A percentile compares a stretch with the other conserved stretches of the same genome.
phyloP scores from a whole-genome alignment of 176 grass and related monocot genomes.

The Microstegium vimineum region DNA sequence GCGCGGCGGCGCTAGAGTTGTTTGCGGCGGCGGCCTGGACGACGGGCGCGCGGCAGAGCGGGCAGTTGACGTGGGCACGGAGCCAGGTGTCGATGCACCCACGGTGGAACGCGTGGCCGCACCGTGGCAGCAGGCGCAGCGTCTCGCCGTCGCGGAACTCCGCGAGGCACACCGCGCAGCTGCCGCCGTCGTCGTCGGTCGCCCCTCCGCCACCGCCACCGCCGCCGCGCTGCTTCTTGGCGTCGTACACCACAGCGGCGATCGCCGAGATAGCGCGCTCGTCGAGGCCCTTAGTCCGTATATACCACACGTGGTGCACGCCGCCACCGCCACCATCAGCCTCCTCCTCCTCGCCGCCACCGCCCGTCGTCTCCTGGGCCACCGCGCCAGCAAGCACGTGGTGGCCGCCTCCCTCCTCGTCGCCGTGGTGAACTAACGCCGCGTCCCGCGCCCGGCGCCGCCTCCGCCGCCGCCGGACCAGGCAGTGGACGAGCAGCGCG shows the following conservation, averaged over 20 bases:
- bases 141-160: conserved; percentile 82
- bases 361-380: not conserved
- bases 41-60: conserved; percentile 73
- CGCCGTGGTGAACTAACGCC: not conserved
- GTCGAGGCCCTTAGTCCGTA: conserved; percentile 79
- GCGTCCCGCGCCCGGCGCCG: not conserved
- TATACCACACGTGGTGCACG: conserved; percentile 78
- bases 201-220: not conserved
- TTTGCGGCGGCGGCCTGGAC: conserved; percentile 9
- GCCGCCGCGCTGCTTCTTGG: conserved; percentile 30
- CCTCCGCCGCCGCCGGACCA: not conserved
- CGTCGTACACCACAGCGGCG: conserved; percentile 63
- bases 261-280: conserved; percentile 73
- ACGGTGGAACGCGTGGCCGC: conserved; percentile 79
- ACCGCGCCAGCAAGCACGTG: not conserved
- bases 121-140: conserved; percentile 74
- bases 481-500: conserved; percentile 22
- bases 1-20: not conserved
- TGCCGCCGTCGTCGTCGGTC: not conserved
- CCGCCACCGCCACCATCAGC: conserved; percentile 15
- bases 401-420: not conserved
- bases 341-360: not conserved
- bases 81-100: conserved; percentile 89
- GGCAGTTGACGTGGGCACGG: conserved; percentile 69
- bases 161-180: conserved; percentile 75